Evolutionary conservation across 495 filamentous ascomycete species (phyloP).

Genomic region (Xylaria intraflava): DNA sequence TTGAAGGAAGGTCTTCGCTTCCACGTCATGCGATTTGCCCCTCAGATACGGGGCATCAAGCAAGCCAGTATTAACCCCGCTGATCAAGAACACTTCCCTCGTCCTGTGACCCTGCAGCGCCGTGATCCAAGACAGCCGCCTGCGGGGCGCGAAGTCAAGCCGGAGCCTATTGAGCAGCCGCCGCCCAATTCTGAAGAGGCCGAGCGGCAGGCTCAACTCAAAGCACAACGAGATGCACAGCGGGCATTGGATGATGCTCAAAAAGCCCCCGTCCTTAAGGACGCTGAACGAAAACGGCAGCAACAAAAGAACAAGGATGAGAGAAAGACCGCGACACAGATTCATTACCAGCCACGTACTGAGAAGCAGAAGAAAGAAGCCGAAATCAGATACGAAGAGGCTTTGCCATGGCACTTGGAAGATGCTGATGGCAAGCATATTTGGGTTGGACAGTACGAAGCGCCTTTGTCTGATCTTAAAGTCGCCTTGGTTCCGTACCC

Average conservation of each 20-base stretch:
- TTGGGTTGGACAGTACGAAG: conserved; percentile 88
- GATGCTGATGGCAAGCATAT: conserved; percentile 90
- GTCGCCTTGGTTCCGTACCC: conserved; percentile 65
- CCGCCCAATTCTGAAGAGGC: conserved; percentile 61
- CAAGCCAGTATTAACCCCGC: conserved; percentile 57
- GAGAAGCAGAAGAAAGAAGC: conserved; percentile 71
- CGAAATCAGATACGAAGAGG: conserved; percentile 87
- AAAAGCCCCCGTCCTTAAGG: conserved; percentile 65
- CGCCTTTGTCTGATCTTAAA: conserved; percentile 67
- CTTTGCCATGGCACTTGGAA: conserved; percentile 91
- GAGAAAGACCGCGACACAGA: conserved; percentile 61
- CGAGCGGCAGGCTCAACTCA: conserved; percentile 53
- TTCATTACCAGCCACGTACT: conserved; percentile 39
- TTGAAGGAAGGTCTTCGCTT: conserved; percentile 74
- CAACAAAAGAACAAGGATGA: conserved; percentile 66
- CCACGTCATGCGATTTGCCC: conserved; percentile 71
- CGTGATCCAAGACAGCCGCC: conserved; percentile 75
- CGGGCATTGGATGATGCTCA: conserved; percentile 76
- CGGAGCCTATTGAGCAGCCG: conserved; percentile 44
- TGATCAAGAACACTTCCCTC: conserved; percentile 73
- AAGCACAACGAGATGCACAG: conserved; percentile 73
- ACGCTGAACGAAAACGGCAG: conserved; percentile 49
- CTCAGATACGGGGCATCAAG: conserved; percentile 20
- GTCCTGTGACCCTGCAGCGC: conserved; percentile 81
- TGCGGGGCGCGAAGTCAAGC: conserved; percentile 45